A percentile compares a stretch with the other conserved stretches of the same genome.
These are phyloP conservation scores for Lotus japonicus DNA, from an alignment of 306 rosid species.

Conservation along the genomic window DNA sequence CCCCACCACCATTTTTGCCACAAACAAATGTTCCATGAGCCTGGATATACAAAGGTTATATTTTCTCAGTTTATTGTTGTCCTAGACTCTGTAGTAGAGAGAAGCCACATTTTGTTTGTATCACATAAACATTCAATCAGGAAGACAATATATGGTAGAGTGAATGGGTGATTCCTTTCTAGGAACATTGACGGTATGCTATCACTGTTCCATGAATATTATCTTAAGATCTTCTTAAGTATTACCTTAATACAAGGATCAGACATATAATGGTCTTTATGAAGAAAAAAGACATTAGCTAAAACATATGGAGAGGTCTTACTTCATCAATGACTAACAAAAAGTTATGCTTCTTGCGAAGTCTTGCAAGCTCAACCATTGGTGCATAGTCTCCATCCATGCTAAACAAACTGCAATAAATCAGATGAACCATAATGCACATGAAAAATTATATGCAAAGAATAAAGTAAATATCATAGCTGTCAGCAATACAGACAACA, in stretches of 20 bases:
- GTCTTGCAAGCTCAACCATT: slow-evolving; percentile 63
- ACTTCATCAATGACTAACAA: slow-evolving; percentile 91
- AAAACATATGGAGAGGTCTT: slow-evolving; percentile 34
- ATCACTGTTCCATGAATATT: neutral
- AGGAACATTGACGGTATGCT: neutral
- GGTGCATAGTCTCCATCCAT: slow-evolving; percentile 99
- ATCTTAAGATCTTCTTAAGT: neutral
- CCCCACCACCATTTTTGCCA: slow-evolving; percentile 91
- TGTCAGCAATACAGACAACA: neutral
- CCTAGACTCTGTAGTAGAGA: neutral
- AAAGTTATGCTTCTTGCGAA: slow-evolving; percentile 69
- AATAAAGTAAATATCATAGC: neutral
- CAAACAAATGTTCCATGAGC: slow-evolving; percentile 97
- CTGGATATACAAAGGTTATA: slow-evolving; percentile 36
- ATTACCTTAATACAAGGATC: neutral
- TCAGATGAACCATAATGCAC: slow-evolving; percentile 12
- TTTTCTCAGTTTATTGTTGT: slow-evolving; percentile 3
- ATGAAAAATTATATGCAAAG: neutral
- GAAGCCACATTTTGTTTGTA: slow-evolving; percentile 3
- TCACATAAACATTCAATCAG: neutral
- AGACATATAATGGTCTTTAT: neutral
- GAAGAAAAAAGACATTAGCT: slow-evolving; percentile 4
- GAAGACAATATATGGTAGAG: neutral
- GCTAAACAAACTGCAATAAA: slow-evolving; percentile 79
- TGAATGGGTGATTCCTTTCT: neutral